A percentile compares a stretch with the other conserved stretches of the same genome.
Conservation (phyloP, 208 protist species). For the Leishmania tropica region DNA sequence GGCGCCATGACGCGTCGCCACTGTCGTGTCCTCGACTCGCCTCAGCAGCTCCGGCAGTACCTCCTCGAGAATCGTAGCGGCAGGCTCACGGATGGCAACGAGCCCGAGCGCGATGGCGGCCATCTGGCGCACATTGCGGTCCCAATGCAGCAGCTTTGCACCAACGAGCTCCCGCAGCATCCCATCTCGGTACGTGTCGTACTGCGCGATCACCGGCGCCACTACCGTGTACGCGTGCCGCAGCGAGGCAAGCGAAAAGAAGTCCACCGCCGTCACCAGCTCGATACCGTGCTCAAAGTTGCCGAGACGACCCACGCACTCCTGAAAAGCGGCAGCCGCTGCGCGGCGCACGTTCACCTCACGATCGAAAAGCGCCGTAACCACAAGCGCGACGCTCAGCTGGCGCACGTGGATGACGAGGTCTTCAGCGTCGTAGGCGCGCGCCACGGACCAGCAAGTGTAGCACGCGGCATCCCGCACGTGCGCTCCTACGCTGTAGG, state of each 20-base stretch:
- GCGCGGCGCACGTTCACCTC: conserved; percentile 94
- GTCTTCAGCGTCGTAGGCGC: conserved; percentile 94
- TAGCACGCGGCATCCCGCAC: conserved; percentile 99
- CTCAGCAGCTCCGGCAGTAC: conserved; percentile 48
- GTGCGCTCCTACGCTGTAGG: conserved; percentile 95
- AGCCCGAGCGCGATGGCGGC: conserved; percentile 80
- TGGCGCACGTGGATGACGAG: conserved; percentile 81
- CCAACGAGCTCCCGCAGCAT: conserved; percentile 91
- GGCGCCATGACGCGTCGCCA: conserved; percentile 92
- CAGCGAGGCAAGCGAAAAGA: conserved; percentile 95
- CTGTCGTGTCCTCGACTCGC: conserved; percentile 53
- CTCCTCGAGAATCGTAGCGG: conserved; percentile 18
- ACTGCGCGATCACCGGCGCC: conserved; percentile 63
- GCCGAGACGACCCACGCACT: conserved; percentile 92
- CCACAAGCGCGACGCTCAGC: conserved; percentile 78
- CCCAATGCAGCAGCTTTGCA: conserved; percentile 92
- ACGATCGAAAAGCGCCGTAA: conserved; percentile 90
- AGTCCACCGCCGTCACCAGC: conserved; percentile 96
- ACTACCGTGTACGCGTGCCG: conserved; percentile 91
- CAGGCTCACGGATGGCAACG: conserved; percentile 49
- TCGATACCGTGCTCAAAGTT: conserved; percentile 97
- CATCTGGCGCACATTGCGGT: conserved; percentile 80
- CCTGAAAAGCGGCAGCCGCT: conserved; percentile 93
- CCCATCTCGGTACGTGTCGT: conserved; percentile 72
- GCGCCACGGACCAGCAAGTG: conserved; percentile 98